Evolutionary conservation across 2,329 filamentous ascomycete species (phyloP).

Genomic region (Aquanectria penicillioides): DNA sequence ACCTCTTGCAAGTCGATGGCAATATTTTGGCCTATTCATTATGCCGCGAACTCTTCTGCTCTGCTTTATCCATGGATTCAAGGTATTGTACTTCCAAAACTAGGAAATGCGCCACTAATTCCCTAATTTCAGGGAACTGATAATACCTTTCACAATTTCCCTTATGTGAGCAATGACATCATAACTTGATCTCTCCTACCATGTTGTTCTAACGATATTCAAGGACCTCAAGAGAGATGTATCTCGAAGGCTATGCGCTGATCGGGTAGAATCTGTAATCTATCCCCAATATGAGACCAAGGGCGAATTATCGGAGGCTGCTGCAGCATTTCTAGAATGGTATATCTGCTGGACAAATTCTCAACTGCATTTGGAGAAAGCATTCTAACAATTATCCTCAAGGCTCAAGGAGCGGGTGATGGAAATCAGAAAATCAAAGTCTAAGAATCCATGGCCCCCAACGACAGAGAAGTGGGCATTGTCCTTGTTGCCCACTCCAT

Average conservation of each 20-base stretch:
- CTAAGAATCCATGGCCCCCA: slow-evolving; percentile 79
- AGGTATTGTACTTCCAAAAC: slow-evolving; percentile 41
- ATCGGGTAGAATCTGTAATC: slow-evolving; percentile 68
- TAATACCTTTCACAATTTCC: slow-evolving; percentile 75
- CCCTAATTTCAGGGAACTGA: slow-evolving; percentile 66
- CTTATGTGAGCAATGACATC: slow-evolving; percentile 50
- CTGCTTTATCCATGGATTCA: slow-evolving; percentile 82
- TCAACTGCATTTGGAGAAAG: not conserved
- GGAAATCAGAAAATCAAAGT: slow-evolving; percentile 75
- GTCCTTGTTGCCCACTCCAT: slow-evolving; percentile 86
- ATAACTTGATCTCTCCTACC: no score
- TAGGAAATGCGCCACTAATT: not conserved
- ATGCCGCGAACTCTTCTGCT: slow-evolving; percentile 70
- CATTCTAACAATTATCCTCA: not conserved
- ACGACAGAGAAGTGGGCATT: slow-evolving; percentile 82
- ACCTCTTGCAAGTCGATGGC: not conserved
- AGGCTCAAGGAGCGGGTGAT: slow-evolving; percentile 86
- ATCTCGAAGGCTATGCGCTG: slow-evolving; percentile 66
- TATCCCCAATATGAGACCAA: slow-evolving; percentile 80
- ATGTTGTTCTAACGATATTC: not conserved
- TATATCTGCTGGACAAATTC: no score
- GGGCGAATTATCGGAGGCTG: slow-evolving; percentile 68
- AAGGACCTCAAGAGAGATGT: slow-evolving; percentile 68
- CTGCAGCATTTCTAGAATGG: slow-evolving; percentile 59
- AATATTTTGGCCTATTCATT: not conserved